Evolutionary conservation across 495 filamentous ascomycete genomes (phyloP), one percentile per base, ranked within the genome.

Genomic region (Penicillium coprophilum): DNA sequence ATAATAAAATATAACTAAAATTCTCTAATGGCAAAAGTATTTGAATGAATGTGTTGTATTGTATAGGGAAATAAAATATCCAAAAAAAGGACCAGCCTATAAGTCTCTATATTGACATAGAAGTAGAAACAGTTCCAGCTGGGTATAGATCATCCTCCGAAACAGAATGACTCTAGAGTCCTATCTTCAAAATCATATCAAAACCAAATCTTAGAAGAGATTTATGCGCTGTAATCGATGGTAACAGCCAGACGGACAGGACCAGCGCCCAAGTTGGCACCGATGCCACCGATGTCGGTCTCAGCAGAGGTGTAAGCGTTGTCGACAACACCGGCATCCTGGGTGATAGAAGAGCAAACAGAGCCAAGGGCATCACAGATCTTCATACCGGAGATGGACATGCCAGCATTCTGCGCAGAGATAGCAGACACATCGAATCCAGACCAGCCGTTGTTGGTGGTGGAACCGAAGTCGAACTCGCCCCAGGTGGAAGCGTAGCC

Each of bases 401-500:
- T 39, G 8, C 62, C 63, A 17, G 69, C 69, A n/a, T 66, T 64
- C 65, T 74, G 62, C 15, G 74, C 66, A 31, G 61, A 50, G 45
- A 77, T 77, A n/a, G 64, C 68, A 13, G 71, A 74, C 45, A 77
- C 74, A 54, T 77, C 74, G 39, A 74, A 77, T 20, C 74, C 74
- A 50, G 71, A 74, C 72, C 72, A 73, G 59, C 60, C 68, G 28
- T 23, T 52, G 67, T 77, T 76, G 50, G 32, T 56, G 34, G 65
- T 49, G 20, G 65, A 69, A 39, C 64, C 69, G 31, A 76, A 71
- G 56, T 75, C 73, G 48, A 77, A 77, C 50, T 77, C 75, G 51
- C 73, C 73, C 75, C 75, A 77, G 67, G 73, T 76, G 51, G 63
- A 62, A 50, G 71, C 64, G 57, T 74, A 76, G 43, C 65, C 67